A percentile compares a stretch with the other conserved stretches of the same genome.
Conservation (phyloP, 495 filamentous ascomycete genomes). For the Neurospora tetraspora region DNA sequence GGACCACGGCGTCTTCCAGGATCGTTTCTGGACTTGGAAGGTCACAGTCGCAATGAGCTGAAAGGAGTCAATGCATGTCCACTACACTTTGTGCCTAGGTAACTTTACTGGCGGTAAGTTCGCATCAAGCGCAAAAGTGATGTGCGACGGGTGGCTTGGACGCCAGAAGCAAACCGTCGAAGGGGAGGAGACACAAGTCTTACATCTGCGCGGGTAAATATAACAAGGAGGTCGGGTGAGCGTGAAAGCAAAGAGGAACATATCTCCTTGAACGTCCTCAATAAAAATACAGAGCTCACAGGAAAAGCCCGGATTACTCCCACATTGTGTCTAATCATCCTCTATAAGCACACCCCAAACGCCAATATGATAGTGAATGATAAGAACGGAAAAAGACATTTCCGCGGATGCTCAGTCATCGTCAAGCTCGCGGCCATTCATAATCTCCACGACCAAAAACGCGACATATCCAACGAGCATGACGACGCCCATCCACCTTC, state of each 20-base stretch:
- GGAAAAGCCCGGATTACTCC: neutral
- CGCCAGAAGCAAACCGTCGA: no score
- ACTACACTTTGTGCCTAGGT: neutral
- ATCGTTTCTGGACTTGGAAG: neutral
- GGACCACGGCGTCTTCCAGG: neutral
- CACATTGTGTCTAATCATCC: neutral
- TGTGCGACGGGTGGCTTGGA: neutral
- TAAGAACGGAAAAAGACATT: neutral
- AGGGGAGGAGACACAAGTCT: neutral
- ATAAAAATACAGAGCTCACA: neutral
- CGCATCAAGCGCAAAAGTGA: neutral
- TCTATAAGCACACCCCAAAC: neutral
- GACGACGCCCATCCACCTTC: conserved; percentile 25
- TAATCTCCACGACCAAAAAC: conserved; percentile 34
- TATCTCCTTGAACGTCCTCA: neutral
- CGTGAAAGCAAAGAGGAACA: neutral
- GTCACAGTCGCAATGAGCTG: neutral
- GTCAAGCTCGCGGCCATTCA: conserved; percentile 8
- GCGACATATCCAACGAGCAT: conserved; percentile 29
- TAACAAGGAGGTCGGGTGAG: no score
- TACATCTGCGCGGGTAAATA: neutral
- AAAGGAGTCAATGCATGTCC: neutral
- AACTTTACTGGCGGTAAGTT: neutral
- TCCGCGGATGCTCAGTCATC: conserved; percentile 4
- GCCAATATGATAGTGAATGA: neutral